Evolutionary conservation across 1,284 basidiomycete species (phyloP).

Genomic region (Ustilago bromivora): DNA sequence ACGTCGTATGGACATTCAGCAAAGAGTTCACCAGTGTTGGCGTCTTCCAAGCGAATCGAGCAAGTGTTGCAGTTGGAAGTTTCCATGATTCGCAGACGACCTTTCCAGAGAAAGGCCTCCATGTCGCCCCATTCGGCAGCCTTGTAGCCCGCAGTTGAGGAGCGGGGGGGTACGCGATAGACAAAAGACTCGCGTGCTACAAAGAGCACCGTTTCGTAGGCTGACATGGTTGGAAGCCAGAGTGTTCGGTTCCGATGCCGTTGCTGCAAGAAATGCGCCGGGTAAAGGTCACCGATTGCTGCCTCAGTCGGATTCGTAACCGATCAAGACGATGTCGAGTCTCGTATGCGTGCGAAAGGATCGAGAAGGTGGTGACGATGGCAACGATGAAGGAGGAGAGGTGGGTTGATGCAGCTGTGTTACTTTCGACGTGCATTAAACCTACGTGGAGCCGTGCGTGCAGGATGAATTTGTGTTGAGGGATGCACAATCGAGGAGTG

Average conservation of each 20-base stretch:
- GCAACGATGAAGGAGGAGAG: not conserved
- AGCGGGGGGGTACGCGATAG: conserved; percentile 76
- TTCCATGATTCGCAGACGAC: conserved; percentile 85
- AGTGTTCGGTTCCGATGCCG: not conserved
- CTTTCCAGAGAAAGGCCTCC: conserved; percentile 85
- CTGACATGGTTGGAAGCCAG: conserved; percentile 18
- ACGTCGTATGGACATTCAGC: conserved; percentile 90
- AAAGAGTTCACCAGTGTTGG: conserved; percentile 76
- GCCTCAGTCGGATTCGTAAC: too few species aligned
- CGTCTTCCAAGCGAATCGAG: conserved; percentile 65
- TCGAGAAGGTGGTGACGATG: not conserved
- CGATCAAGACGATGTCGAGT: too few species aligned
- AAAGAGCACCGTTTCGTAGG: conserved; percentile 83
- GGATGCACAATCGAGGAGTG: too few species aligned
- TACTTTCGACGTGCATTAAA: not conserved
- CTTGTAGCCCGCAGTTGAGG: conserved; percentile 74
- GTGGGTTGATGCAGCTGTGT: not conserved
- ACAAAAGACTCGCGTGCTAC: conserved; percentile 85
- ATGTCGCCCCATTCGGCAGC: conserved; percentile 77
- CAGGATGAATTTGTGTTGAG: not conserved
- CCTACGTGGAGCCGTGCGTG: not conserved
- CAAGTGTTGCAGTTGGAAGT: conserved; percentile 62
- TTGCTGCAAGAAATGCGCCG: not conserved
- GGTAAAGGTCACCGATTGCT: too few species aligned
- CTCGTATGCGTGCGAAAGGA: not conserved